phyloP scores from a whole-genome alignment of 164 flowering plant species.

The Pachysandra terminalis region DNA sequence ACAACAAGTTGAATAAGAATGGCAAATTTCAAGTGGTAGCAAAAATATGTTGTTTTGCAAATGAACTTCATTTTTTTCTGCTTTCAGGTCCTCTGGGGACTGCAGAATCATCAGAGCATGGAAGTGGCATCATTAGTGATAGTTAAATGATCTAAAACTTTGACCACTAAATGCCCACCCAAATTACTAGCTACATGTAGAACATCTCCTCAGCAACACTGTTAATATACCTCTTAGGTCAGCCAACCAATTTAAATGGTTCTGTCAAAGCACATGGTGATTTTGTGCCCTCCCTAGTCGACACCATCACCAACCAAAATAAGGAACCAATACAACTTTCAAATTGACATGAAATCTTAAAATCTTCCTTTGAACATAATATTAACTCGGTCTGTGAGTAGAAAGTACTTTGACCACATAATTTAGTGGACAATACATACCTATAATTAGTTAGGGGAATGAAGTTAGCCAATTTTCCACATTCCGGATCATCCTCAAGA shows the following conservation, averaged over 20 bases:
- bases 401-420: neutral
- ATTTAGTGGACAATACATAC: slow-evolving; percentile 26
- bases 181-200: neutral
- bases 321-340: no score
- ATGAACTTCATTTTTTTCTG: no score
- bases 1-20: no score
- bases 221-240: neutral
- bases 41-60: no score
- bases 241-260: neutral
- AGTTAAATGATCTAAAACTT: no score
- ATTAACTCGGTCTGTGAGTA: neutral
- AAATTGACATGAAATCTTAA: neutral
- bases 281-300: neutral
- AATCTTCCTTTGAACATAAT: neutral
- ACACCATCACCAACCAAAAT: neutral
- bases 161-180: neutral
- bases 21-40: no score
- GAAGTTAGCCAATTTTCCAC: slow-evolving; percentile 80
- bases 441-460: slow-evolving; percentile 83
- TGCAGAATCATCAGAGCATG: no score
- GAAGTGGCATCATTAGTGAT: no score
- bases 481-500: slow-evolving; percentile 71
- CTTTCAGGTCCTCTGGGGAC: no score
- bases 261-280: neutral
- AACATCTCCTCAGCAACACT: neutral